Base-by-base conservation (phyloP, 2,329 filamentous ascomycete species). In the Talaromyces funiculosus region DNA sequence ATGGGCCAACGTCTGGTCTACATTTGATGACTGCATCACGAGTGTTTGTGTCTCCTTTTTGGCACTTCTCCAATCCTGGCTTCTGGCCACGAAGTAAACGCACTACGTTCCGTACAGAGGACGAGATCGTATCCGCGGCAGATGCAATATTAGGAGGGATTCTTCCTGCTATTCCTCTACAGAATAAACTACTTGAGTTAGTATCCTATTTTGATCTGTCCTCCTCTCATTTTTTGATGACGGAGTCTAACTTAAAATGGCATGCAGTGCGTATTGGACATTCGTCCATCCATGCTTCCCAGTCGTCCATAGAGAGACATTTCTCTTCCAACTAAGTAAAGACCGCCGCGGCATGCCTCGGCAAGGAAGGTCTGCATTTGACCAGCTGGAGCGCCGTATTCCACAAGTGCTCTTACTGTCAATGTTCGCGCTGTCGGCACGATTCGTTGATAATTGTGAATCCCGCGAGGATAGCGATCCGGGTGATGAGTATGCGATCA, bases 41-140 rank as follows among this genome's bases (percentile, higher is more conserved):
- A 45, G 57, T 62, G 9, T 62, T 62, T 42, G 49, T 57, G 33
- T 62, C 60, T 7, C 60, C 60, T 22, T 62, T 62, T n/a, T 62
- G 60, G 60, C 60, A 62, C 18, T 62, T 62, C 26, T 59, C 60
- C 1, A 62, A 62, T 5, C 60, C 60, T 6, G 60, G 60, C 6
- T 62, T 62, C 49, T 62, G 60, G 60, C 60, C 60, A 18, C 60
- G 31, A 7, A 62, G 60, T 42, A 62, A 60, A 20, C 45, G 57
- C 22, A 59, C 49, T 22, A 62, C 57, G 16, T 62, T 62, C 31
- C 60, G 60, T 3, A 62, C 60, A 5, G 60, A 62, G 40, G 60
- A 62, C 20, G 60, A 62, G 14, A 62, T 62, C 26, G 60, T 62
- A 33, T 54, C 56, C 22, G 60, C 60, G 5, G 60, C 60, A 42